Conservation (phyloP, 345 rosid genomes). For the Durio zibethinus region DNA sequence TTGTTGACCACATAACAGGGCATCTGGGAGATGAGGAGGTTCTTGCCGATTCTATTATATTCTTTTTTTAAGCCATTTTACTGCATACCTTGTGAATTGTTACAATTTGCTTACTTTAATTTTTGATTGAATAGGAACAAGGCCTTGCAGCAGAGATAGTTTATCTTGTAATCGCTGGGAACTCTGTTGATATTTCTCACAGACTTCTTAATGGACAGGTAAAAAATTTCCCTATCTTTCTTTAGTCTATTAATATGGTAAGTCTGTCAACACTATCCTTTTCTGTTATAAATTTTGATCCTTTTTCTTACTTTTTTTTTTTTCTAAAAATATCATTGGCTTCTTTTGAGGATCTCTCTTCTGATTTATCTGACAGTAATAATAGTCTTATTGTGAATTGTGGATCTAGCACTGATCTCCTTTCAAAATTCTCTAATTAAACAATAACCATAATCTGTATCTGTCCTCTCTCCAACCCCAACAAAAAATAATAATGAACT, state of each 20-base stretch:
- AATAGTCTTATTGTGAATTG: background rate
- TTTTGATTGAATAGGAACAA: conserved; percentile 55
- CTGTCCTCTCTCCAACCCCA: background rate
- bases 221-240: background rate
- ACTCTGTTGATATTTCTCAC: conserved; percentile 74
- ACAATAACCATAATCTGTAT: background rate
- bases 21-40: conserved; percentile 92
- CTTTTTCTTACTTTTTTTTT: background rate
- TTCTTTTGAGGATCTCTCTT: background rate
- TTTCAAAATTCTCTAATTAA: background rate
- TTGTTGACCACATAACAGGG: conserved; percentile 93
- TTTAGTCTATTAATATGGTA: background rate
- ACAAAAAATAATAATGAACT: background rate
- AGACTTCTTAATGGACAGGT: conserved; percentile 82
- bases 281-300: background rate
- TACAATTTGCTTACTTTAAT: conserved; percentile 15
- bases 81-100: conserved; percentile 2
- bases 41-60: conserved; percentile 14
- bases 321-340: background rate
- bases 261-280: background rate
- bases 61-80: conserved; percentile 17
- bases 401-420: background rate
- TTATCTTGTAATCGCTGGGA: conserved; percentile 86
- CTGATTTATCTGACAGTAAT: background rate
- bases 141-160: conserved; percentile 78